These are phyloP conservation scores for Sordariomycetes sp. DNA, from an alignment of 2,329 filamentous ascomycete genomes.

Conservation along the genomic window DNA sequence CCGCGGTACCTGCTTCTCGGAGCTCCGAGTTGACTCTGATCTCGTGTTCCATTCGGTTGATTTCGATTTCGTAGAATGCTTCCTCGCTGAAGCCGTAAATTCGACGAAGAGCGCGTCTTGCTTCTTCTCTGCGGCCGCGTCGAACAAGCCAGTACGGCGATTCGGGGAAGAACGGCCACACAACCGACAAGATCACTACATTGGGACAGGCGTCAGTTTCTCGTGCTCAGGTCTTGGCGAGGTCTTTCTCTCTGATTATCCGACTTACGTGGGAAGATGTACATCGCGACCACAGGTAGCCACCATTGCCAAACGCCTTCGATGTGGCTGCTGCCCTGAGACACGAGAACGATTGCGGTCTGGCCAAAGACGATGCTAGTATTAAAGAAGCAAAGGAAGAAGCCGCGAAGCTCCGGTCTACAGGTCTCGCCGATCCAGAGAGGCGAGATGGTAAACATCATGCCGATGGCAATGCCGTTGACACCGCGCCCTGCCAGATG, in stretches of 20 bases:
- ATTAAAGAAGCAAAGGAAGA: constrained; percentile 27
- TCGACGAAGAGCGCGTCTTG: constrained; percentile 12
- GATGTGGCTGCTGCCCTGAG: constrained; percentile 11
- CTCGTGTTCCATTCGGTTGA: constrained; percentile 15
- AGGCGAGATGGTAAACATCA: constrained; percentile 24
- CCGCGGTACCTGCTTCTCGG: constrained; percentile 2
- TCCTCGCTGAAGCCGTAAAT: constrained; percentile 15
- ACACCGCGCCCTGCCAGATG: constrained; percentile 16
- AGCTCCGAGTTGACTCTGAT: constrained; percentile 10
- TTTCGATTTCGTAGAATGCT: constrained; percentile 16
- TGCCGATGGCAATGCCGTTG: constrained; percentile 21
- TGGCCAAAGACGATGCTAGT: constrained; percentile 26
- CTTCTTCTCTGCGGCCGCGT: constrained; percentile 8
- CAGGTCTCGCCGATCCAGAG: constrained; percentile 27
- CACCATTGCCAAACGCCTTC: constrained; percentile 20
- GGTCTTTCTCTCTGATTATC: no score
- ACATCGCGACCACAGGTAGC: constrained; percentile 17
- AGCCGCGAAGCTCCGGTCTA: constrained; percentile 24
- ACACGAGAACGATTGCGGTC: constrained; percentile 14
- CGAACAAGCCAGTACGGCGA: constrained; percentile 23
- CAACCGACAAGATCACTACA: constrained; percentile 9
- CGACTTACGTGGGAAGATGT: constrained; percentile 17
- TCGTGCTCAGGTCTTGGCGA: neutral
- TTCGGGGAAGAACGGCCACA: constrained; percentile 23
- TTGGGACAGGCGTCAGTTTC: neutral